Base-by-base conservation (phyloP, 148 eudicot genomes). In the Agrostemma githago region DNA sequence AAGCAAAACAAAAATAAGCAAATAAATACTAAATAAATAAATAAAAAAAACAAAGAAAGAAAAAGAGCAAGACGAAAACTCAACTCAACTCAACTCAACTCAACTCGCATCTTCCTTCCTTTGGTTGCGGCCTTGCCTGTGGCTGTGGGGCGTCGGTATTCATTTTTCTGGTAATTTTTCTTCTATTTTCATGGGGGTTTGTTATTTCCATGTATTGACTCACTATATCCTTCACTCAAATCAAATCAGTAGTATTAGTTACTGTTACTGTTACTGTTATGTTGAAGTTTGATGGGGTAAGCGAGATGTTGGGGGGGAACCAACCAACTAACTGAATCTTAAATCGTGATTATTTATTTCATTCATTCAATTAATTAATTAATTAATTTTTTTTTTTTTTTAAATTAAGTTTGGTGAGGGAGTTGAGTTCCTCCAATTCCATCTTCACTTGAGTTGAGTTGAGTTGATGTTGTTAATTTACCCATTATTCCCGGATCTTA, bases 401-500 rank as follows among this genome's bases (percentile, higher is more conserved):
- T 26, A 48, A 48, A 19, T 70, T 70, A 79, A 77, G 71, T 75
- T 62, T 2, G 8, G 42, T 72, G 34, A 26, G 34, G 34, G 34
- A 26, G 34, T 26, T 26, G 0, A 26, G 1, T 1, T 26, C 34
- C 34, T 26, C 34, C 34, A 26, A 56, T 40, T 19, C 15, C 15
- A 39, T 40, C 44, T 70, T 48, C 76, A 20, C 39, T 68, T 80
- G 60, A 10, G 20, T 78, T 57, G 60, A 10, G 20, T 78, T 57
- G 57, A 16, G 0, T 26, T 26, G 34, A 26, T 26, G 34, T 26
- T 79, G 34, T 15, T 73, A 68, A 63, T 66, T 53, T 53, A 38
- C 77, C 83, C 85, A 71, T 37, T 77, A 69, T 70, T 78, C 80
- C 44, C 83, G 89, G 89, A 89, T 89, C 91, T 86, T 82, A 58